Conservation (phyloP, 169 alveolate species). For the Plasmodium gonderi region DNA sequence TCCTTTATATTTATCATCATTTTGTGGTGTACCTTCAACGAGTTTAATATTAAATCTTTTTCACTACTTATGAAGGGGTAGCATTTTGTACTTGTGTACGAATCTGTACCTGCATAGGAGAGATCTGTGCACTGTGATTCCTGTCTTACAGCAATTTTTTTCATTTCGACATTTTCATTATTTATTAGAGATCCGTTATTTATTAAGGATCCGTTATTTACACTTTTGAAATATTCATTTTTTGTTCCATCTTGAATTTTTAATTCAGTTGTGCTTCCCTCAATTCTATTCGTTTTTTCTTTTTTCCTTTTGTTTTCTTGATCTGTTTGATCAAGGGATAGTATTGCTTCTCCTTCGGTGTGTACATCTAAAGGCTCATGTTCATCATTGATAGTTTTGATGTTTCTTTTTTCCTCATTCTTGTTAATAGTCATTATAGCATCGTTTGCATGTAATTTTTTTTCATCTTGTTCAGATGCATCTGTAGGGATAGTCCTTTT, state of each 20-base stretch:
- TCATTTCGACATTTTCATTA: background rate
- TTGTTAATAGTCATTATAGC: background rate
- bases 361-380: background rate
- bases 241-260: background rate
- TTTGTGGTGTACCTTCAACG: slow-evolving; percentile 55
- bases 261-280: background rate
- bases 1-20: slow-evolving; percentile 69
- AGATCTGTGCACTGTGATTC: too few relatives aligned
- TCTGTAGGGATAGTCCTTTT: slow-evolving; percentile 35
- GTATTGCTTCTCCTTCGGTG: background rate
- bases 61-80: slow-evolving; percentile 13
- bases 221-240: background rate
- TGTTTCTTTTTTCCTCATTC: background rate
- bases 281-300: background rate
- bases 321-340: background rate
- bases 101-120: too few relatives aligned
- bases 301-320: background rate
- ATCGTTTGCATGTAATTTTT: background rate
- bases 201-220: background rate
- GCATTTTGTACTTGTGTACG: background rate
- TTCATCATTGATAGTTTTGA: background rate
- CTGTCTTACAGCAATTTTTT: background rate
- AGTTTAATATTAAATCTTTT: slow-evolving; percentile 22
- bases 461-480: background rate
- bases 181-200: background rate